Percentiles rank a stretch among this genome's conserved stretches.
phyloP scores from a whole-genome alignment of 148 eudicot species.

The Mesembryanthemum crystallinum region DNA sequence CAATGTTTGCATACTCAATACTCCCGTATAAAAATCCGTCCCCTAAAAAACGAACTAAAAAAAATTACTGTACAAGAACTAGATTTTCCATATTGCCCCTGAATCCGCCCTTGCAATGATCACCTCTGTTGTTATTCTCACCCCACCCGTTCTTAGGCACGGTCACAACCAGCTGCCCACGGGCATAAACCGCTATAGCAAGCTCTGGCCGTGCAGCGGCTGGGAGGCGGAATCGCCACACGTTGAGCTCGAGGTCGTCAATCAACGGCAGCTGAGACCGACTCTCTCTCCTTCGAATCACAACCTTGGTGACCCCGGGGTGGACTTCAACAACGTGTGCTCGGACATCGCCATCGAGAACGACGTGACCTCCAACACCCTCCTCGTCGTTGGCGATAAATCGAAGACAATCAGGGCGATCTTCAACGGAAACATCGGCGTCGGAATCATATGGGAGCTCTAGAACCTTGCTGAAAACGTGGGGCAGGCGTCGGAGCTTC shows the following conservation, averaged over 20 bases:
- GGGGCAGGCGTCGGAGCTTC: conserved; percentile 65
- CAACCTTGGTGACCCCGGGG: conserved; percentile 62
- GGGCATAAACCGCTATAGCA: conserved; percentile 45
- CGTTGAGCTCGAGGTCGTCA: conserved; percentile 47
- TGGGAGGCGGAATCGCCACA: conserved; percentile 75
- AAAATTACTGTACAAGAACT: conserved; percentile 35
- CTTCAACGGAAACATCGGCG: conserved; percentile 57
- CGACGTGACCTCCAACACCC: background rate
- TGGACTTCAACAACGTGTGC: conserved; percentile 50
- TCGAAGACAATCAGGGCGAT: conserved; percentile 38
- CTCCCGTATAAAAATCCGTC: no score
- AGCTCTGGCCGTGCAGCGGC: conserved; percentile 46
- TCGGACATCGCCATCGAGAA: conserved; percentile 25
- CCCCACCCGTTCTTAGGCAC: conserved; percentile 52
- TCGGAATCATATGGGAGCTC: conserved; percentile 62
- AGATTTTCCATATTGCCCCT: conserved; percentile 28
- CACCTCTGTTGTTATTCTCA: conserved; percentile 8
- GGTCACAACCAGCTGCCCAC: conserved; percentile 53
- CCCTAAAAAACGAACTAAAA: background rate
- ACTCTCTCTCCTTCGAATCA: conserved; percentile 33
- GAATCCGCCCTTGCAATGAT: conserved; percentile 20
- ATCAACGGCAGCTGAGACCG: conserved; percentile 21
- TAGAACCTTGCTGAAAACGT: conserved; percentile 59
- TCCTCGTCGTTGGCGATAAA: conserved; percentile 31
- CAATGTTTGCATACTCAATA: no score